Base-by-base conservation (phyloP, 345 rosid species). In the Populus ilicifolia region DNA sequence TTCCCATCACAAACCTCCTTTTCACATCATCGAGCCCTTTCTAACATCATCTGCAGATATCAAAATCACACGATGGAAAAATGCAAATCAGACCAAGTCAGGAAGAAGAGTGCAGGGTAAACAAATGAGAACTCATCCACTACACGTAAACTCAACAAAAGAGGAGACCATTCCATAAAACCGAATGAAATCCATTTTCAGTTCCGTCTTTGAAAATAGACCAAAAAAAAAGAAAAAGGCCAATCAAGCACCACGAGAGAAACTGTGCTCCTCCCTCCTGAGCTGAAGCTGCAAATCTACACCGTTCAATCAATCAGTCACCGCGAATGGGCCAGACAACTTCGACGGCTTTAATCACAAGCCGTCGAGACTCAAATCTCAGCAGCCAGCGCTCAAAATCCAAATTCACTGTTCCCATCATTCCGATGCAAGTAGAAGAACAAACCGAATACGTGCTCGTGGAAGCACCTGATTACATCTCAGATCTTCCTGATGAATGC, bases 401-500 rank as follows among this genome's bases (percentile, higher is more conserved):
- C 77, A 80, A 79, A 61, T 74, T 82, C 33, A 74, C 86, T 67
- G 84, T 77, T 41, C 82, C 77, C 39, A 74, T 70, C 44, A 70
- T 77, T 17, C 86, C 83, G 69, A 83, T 88, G 75, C 80, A 65
- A 70, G 73, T 72, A 5, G 88, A 86, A 64, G 87, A 80, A 46
- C 20, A 68, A 7, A 76, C 39, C 8, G 79, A 70, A 8, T 29
- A 29, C 35, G 18, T 18, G 6, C 35, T 69, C 36, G 72, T 82
- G 29, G 85, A 63, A 59, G 68, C 69, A 20, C 77, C 71, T 6
- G 94, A 94, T 64, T 85, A 83, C 87, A 88, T 87, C 25, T 90
- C 91, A 38, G 82, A 70, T 77, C 82, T 92, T 73, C 97, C 97
- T 8, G 98, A 94, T 79, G 97, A 93, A 72, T 91, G 97, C 79